Evolutionary conservation across 345 rosid species (phyloP), one percentile per base, ranked within the genome.

Genomic region (Iberis pinnata): DNA sequence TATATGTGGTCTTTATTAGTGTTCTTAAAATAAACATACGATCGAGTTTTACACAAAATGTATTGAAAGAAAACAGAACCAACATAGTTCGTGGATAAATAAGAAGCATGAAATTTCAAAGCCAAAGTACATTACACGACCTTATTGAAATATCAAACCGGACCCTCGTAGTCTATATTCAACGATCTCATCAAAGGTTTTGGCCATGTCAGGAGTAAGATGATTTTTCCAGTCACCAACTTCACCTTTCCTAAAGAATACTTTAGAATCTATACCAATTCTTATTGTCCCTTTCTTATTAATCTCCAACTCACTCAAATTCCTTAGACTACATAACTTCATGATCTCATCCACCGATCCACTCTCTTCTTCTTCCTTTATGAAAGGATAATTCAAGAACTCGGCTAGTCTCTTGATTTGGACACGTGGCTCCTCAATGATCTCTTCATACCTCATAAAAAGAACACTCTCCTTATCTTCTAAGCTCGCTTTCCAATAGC

Each of bases 321-420:
- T n/a, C n/a, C n/a, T 53, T 54, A 82, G 60, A 43, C 89, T 78
- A 56, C 89, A 80, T 46, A 80, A 17, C 55, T 69, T 60, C 64
- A 78, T 31, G 22, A 80, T 80, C 46, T 55, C 61, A 18, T 70
- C 80, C 37, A 71, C 55, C 22, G 18, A 38, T 14, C 77, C 77
- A 2, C 14, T n/a, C 0, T 19, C 43, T 18, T 73, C 80, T 62
- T 80, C 83, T 43, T 74, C 72, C 0, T 38, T 9, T 0, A 80
- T 68, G 56, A 83, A 74, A 1, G 83, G 80, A 43, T 56, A 60
- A 1, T 74, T 69, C 49, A 83, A 22, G 73, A 80, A 76, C 58
- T 64, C 50, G 16, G 77, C 71, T 0, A 83, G 58, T 38, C 43
- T 80, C 70, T 15, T 53, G 22, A 80, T n/a, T 25, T 71, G 73